Conservation (phyloP, 73 alveolate species). For the Blepharisma japonicum region DNA sequence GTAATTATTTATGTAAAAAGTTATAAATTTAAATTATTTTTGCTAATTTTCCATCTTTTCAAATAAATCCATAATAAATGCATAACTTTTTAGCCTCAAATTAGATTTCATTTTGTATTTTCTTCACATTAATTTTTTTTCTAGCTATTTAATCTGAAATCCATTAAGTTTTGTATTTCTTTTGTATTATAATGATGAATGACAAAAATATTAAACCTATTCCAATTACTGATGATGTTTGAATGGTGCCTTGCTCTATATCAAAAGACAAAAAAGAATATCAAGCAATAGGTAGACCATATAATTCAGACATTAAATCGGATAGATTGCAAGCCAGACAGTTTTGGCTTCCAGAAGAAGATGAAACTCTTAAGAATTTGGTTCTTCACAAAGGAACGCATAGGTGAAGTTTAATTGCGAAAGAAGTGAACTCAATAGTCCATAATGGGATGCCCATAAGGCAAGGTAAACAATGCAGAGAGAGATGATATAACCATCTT, state of each 20-base stretch:
- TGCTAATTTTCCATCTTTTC: no score
- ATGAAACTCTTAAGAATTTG: background rate
- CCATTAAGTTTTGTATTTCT: no score
- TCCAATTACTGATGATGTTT: background rate
- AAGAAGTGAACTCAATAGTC: background rate
- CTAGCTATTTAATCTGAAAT: no score
- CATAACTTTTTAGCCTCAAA: no score
- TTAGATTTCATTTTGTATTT: no score
- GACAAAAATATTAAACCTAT: background rate
- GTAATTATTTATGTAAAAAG: no score
- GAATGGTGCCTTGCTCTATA: background rate
- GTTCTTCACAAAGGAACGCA: background rate
- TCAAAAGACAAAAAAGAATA: background rate
- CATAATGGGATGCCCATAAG: slow-evolving; percentile 16
- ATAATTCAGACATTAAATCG: background rate
- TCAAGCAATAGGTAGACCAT: background rate
- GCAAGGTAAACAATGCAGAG: background rate
- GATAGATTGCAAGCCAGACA: background rate
- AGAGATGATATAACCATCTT: background rate
- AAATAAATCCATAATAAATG: no score
- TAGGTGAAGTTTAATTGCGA: background rate
- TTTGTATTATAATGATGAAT: background rate
- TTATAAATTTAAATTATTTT: no score
- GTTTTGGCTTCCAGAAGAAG: slow-evolving; percentile 20
- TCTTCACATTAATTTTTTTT: no score